phyloP scores from a whole-genome alignment of 2,329 filamentous ascomycete species.

The Macroventuria anomochaeta region DNA sequence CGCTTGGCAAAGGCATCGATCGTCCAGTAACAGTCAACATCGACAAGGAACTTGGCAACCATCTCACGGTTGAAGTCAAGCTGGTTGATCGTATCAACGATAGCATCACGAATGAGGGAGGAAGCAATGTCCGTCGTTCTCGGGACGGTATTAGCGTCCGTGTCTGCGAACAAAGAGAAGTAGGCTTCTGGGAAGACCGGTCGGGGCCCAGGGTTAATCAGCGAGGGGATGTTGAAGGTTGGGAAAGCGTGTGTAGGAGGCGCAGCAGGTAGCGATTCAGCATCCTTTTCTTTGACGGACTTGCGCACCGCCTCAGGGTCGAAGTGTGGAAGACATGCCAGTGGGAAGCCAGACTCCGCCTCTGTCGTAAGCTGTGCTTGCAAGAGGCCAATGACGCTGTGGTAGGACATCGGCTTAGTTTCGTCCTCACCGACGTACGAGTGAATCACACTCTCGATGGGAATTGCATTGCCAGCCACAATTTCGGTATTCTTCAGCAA shows the following conservation, averaged over 20 bases:
- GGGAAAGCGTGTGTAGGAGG: conserved; percentile 79
- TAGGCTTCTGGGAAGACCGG: conserved; percentile 91
- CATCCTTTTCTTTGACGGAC: conserved; percentile 60
- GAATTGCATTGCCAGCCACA: conserved; percentile 86
- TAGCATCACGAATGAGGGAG: conserved; percentile 81
- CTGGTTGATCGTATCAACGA: conserved; percentile 92
- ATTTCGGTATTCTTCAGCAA: conserved; percentile 94
- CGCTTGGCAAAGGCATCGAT: conserved; percentile 91
- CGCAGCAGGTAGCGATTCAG: conserved; percentile 55
- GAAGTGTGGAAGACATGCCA: conserved; percentile 69
- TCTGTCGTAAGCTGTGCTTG: conserved; percentile 87
- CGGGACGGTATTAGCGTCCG: conserved; percentile 89
- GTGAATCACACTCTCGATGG: conserved; percentile 84
- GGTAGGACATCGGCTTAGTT: conserved; percentile 66
- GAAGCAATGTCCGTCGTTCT: conserved; percentile 76
- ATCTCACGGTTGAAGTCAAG: conserved; percentile 90
- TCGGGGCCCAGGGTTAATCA: conserved; percentile 74
- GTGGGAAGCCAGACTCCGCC: conserved; percentile 74
- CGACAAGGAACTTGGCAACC: conserved; percentile 87
- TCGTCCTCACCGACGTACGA: conserved; percentile 74
- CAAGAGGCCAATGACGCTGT: conserved; percentile 79
- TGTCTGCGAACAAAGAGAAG: conserved; percentile 87
- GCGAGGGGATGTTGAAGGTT: conserved; percentile 73
- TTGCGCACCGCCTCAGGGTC: conserved; percentile 54
- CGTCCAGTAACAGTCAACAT: conserved; percentile 93